phyloP scores from a whole-genome alignment of 2,329 filamentous ascomycete genomes.

The Coniella lustricola region DNA sequence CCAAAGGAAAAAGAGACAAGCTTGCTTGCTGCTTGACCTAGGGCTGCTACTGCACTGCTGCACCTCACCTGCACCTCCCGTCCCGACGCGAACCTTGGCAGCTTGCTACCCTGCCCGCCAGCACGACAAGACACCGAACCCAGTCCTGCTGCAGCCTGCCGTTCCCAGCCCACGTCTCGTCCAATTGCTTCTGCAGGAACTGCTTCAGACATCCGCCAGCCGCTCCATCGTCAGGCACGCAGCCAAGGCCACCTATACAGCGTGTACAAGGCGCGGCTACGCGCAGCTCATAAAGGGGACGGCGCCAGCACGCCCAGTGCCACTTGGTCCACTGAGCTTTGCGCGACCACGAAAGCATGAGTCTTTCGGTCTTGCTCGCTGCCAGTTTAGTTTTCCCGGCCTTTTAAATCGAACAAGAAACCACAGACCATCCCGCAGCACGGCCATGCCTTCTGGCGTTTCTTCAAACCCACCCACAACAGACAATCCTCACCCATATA shows the following conservation, averaged over 20 bases:
- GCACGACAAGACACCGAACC: constrained; percentile 9
- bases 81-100: no score
- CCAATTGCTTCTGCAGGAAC: constrained; percentile 9
- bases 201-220: constrained; percentile 1
- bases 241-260: neutral
- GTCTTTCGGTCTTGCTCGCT: constrained; percentile 12
- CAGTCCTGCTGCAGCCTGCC: constrained; percentile 10
- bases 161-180: constrained; percentile 1
- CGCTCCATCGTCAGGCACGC: neutral
- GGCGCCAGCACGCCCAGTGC: neutral
- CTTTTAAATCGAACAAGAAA: constrained; percentile 16
- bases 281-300: neutral
- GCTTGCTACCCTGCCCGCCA: neutral
- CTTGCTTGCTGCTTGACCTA: constrained; percentile 6
- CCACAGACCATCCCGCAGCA: neutral
- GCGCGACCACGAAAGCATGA: constrained; percentile 11
- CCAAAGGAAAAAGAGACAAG: neutral
- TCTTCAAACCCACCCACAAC: constrained; percentile 4
- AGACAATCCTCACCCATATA: constrained; percentile 4
- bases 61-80: no score
- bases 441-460: constrained; percentile 15
- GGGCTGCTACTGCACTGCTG: no score
- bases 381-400: constrained; percentile 14
- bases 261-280: neutral
- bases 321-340: neutral